phyloP scores from a whole-genome alignment of 2,329 filamentous ascomycete species.

The Dothistroma septosporum region DNA sequence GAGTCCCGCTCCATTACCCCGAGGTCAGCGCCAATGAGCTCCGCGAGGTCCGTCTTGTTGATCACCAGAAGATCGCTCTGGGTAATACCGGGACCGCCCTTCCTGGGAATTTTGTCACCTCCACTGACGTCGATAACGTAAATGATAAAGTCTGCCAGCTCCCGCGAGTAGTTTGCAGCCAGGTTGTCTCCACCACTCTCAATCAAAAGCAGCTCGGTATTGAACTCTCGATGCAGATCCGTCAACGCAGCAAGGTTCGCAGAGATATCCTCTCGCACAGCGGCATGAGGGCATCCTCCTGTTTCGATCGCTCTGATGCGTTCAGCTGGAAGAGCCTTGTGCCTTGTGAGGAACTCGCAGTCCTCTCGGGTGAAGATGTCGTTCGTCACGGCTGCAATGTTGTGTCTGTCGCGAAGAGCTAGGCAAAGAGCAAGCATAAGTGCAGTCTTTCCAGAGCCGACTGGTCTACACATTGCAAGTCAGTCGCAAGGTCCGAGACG shows the following conservation, averaged over 20 bases:
- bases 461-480: slow-evolving; percentile 58
- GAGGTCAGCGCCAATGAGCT: slow-evolving; percentile 84
- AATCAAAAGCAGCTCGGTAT: slow-evolving; percentile 81
- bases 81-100: slow-evolving; percentile 94
- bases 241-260: slow-evolving; percentile 91
- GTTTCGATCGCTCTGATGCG: slow-evolving; percentile 97
- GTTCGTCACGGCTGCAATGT: slow-evolving; percentile 93
- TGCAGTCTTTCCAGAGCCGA: slow-evolving; percentile 95
- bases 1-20: slow-evolving; percentile 92
- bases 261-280: slow-evolving; percentile 93
- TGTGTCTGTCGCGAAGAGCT: slow-evolving; percentile 73
- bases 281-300: slow-evolving; percentile 92
- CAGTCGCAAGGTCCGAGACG: neutral
- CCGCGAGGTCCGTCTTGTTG: slow-evolving; percentile 94
- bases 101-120: slow-evolving; percentile 92
- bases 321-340: slow-evolving; percentile 74
- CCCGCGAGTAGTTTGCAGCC: slow-evolving; percentile 91
- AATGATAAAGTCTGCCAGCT: slow-evolving; percentile 95
- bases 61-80: slow-evolving; percentile 90
- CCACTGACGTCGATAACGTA: slow-evolving; percentile 98
- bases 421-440: slow-evolving; percentile 92
- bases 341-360: slow-evolving; percentile 89
- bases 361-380: slow-evolving; percentile 98
- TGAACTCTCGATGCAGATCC: slow-evolving; percentile 75
- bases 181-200: slow-evolving; percentile 96